Conservation (phyloP, 306 rosid genomes). For the Clitoria ternatea region DNA sequence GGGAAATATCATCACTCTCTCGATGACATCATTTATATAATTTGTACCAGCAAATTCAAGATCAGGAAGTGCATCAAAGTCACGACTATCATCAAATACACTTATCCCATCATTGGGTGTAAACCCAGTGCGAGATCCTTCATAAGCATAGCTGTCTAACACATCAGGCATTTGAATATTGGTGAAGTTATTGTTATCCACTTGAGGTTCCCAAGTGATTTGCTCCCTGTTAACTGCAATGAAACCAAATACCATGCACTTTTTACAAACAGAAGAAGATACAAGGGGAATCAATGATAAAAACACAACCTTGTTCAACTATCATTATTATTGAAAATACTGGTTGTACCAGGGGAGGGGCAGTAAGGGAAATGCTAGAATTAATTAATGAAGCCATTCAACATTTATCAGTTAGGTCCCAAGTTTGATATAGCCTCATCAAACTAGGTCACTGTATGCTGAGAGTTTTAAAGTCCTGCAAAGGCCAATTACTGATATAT, state of each 20-base stretch:
- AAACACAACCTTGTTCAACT: not conserved
- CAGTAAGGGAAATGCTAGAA: not conserved
- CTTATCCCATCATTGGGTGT: conserved; percentile 33
- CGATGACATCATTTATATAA: conserved; percentile 41
- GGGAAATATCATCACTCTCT: conserved; percentile 41
- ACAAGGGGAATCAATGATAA: not conserved
- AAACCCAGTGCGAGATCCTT: conserved; percentile 39
- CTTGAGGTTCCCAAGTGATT: conserved; percentile 26
- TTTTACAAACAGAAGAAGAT: conserved; percentile 13
- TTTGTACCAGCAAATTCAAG: conserved; percentile 41
- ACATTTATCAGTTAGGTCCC: not conserved
- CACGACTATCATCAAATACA: conserved; percentile 31
- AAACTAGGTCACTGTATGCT: not conserved
- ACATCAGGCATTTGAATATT: conserved; percentile 37
- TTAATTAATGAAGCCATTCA: not conserved
- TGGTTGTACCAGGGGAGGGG: not conserved
- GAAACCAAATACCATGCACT: not conserved
- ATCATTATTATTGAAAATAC: not conserved
- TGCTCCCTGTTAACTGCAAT: conserved; percentile 32
- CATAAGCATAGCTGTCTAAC: conserved; percentile 53
- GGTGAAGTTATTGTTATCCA: conserved; percentile 39
- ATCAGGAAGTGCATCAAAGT: conserved; percentile 37
- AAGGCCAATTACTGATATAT: not conserved
- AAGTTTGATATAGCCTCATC: not conserved
- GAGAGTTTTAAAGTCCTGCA: not conserved